phyloP scores from a whole-genome alignment of 306 rosid species.

The Urtica urens region DNA sequence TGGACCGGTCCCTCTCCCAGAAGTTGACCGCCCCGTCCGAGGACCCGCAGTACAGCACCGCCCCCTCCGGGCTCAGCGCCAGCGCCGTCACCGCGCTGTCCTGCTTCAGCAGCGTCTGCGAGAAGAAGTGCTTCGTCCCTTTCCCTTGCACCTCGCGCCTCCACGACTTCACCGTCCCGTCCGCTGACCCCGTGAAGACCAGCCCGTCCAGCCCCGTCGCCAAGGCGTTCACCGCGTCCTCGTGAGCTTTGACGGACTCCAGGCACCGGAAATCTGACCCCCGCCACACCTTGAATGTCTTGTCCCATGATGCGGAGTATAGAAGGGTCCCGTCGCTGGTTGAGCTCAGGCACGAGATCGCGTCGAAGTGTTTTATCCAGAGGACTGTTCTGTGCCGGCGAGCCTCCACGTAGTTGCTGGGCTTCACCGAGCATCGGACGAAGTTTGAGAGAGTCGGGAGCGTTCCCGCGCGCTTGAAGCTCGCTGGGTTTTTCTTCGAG shows the following conservation, averaged over 20 bases:
- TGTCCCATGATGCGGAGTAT: conserved; percentile 92
- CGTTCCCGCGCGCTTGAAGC: conserved; percentile 50
- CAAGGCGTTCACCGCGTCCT: conserved; percentile 69
- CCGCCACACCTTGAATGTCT: conserved; percentile 77
- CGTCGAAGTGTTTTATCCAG: conserved; percentile 76
- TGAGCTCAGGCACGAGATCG: conserved; percentile 57
- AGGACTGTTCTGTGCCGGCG: conserved; percentile 32
- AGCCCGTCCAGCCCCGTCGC: conserved; percentile 43
- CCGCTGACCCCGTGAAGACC: conserved; percentile 79
- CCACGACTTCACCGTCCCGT: conserved; percentile 78
- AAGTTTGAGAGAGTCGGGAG: conserved; percentile 54
- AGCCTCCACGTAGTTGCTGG: conserved; percentile 69
- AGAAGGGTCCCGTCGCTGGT: conserved; percentile 47
- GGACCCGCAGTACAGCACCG: conserved; percentile 44
- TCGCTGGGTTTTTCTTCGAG: conserved; percentile 21
- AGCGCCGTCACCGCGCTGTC: conserved; percentile 70
- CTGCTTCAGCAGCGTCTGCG: conserved; percentile 56
- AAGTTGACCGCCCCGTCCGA: conserved; percentile 69
- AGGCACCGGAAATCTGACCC: conserved; percentile 57
- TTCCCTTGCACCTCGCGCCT: conserved; percentile 72
- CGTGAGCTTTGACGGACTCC: conserved; percentile 74
- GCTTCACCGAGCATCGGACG: conserved; percentile 56
- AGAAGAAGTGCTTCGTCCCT: conserved; percentile 71
- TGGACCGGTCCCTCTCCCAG: conserved; percentile 43
- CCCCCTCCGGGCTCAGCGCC: conserved; percentile 31